These are phyloP conservation scores for Vickermania spadyakhi DNA, from an alignment of 208 protist genomes.

Conservation along the genomic window DNA sequence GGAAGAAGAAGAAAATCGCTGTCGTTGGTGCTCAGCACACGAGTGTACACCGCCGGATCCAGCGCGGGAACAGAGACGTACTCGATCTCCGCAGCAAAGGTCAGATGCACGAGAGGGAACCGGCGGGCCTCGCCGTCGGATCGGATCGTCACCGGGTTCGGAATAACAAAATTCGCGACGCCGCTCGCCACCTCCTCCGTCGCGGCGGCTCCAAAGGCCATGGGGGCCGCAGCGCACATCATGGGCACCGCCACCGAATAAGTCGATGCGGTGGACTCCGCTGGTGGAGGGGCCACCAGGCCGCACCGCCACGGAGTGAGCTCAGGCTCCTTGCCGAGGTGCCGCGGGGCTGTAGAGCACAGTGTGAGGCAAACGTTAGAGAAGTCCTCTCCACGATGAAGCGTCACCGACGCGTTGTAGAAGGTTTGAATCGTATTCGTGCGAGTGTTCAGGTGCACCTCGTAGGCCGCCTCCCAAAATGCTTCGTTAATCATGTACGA, in stretches of 20 bases:
- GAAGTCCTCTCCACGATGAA: conserved; percentile 9
- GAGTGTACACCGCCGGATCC: conserved; percentile 9
- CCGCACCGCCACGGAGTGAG: conserved; percentile 16
- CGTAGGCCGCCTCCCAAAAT: conserved; percentile 15
- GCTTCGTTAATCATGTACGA: conserved; percentile 11
- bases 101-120: conserved; percentile 11
- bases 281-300: neutral
- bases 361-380: conserved; percentile 12
- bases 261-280: neutral
- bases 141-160: conserved; percentile 8
- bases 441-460: conserved; percentile 10
- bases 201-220: neutral
- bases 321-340: conserved; percentile 4
- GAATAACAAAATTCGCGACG: conserved; percentile 14
- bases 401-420: conserved; percentile 17
- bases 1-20: conserved; percentile 13
- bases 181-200: neutral
- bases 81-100: conserved; percentile 10
- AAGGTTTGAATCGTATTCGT: conserved; percentile 4
- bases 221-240: neutral
- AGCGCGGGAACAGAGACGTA: conserved; percentile 13
- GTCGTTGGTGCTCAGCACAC: conserved; percentile 12
- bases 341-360: conserved; percentile 9
- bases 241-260: neutral
- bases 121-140: conserved; percentile 3